Evolutionary conservation across 441 rosid genomes (phyloP).

Genomic region (Brassica balearica): DNA sequence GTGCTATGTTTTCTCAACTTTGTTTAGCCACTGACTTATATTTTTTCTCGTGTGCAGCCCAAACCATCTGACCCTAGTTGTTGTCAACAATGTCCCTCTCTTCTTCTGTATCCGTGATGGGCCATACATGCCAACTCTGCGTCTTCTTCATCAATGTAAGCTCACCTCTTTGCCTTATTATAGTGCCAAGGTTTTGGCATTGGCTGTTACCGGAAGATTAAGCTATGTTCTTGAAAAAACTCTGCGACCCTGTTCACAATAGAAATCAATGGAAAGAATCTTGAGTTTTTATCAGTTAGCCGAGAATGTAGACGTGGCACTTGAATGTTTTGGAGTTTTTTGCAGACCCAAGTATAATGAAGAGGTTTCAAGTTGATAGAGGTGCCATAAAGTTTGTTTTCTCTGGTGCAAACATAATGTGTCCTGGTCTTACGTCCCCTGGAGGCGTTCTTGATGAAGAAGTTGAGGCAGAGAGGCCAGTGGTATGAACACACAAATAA

Average conservation of each 20-base stretch:
- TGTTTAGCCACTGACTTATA: background rate
- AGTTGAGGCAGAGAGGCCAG: conserved; percentile 92
- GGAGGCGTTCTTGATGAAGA: conserved; percentile 92
- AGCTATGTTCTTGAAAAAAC: background rate
- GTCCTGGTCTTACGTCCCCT: conserved; percentile 99
- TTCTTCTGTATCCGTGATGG: conserved; percentile 98
- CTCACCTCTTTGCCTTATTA: background rate
- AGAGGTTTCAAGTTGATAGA: conserved; percentile 92
- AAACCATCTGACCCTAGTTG: conserved; percentile 89
- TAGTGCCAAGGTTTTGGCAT: background rate
- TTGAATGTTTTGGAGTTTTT: conserved; percentile 34
- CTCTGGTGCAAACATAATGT: conserved; percentile 99
- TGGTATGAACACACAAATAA: conserved; percentile 55
- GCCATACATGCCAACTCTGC: conserved; percentile 97
- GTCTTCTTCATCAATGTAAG: conserved; percentile 93
- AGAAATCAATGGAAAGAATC: background rate
- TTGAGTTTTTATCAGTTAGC: conserved; percentile 6
- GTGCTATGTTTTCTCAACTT: conserved; percentile 8
- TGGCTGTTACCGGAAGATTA: background rate
- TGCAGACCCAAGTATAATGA: conserved; percentile 94
- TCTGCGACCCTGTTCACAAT: background rate
- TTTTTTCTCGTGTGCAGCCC: conserved; percentile 63
- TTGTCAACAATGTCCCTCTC: conserved; percentile 89
- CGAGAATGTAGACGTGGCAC: background rate
- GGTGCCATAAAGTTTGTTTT: conserved; percentile 95